A percentile compares a stretch with the other conserved stretches of the same genome.
Evolutionary conservation across 2,329 filamentous ascomycete genomes (phyloP).

Genomic region (Fusarium gaditjirri): DNA sequence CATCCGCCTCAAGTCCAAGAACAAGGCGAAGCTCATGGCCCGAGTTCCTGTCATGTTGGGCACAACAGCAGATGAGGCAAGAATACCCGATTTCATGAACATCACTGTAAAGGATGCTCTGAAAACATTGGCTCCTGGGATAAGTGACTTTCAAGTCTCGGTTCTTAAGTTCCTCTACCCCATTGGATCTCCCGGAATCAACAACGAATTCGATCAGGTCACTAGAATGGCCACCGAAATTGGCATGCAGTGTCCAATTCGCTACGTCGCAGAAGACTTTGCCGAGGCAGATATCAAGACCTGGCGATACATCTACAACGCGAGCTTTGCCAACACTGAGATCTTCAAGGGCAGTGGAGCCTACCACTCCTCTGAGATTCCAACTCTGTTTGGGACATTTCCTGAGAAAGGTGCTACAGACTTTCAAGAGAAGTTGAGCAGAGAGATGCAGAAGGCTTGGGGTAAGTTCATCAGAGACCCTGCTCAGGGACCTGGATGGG

Average conservation of each 20-base stretch:
- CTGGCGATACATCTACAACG: slow-evolving; percentile 60
- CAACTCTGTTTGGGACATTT: slow-evolving; percentile 56
- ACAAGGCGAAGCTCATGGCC: slow-evolving; percentile 17
- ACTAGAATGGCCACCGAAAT: slow-evolving; percentile 36
- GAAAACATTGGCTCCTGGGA: background rate
- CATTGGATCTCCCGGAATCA: slow-evolving; percentile 25
- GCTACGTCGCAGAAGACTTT: slow-evolving; percentile 47
- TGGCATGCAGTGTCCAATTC: slow-evolving; percentile 35
- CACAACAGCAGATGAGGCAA: slow-evolving; percentile 39
- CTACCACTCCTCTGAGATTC: slow-evolving; percentile 59
- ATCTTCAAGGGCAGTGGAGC: slow-evolving; percentile 53
- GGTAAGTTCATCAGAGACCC: slow-evolving; percentile 46
- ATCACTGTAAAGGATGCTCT: background rate
- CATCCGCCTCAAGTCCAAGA: slow-evolving; percentile 19
- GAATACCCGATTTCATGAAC: slow-evolving; percentile 8
- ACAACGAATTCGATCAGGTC: slow-evolving; percentile 32
- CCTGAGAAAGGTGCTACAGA: slow-evolving; percentile 20
- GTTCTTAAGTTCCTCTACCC: slow-evolving; percentile 25
- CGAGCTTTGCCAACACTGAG: slow-evolving; percentile 59
- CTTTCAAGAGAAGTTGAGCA: slow-evolving; percentile 34
- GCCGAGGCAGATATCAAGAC: slow-evolving; percentile 48
- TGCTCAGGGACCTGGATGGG: slow-evolving; percentile 41
- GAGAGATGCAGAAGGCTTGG: slow-evolving; percentile 45
- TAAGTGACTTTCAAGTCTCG: background rate
- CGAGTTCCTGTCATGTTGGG: slow-evolving; percentile 42